Conservation (phyloP, 768 basidiomycete species). For the Candolleomyces aberdarensis region DNA sequence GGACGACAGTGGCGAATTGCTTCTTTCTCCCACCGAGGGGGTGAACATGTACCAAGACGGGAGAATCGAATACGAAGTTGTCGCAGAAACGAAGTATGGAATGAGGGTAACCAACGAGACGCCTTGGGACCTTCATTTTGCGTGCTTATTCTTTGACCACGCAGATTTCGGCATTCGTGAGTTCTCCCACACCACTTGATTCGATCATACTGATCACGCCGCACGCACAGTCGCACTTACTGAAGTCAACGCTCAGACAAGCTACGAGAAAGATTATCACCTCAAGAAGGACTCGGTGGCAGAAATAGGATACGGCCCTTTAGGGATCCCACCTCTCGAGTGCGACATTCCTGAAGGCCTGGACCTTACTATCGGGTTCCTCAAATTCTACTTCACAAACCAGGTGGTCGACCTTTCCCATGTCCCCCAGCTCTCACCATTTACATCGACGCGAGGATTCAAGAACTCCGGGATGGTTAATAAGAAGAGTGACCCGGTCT, state of each 20-base stretch:
- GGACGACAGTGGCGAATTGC: constrained; percentile 16
- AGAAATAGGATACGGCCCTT: constrained; percentile 39
- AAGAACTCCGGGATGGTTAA: not conserved
- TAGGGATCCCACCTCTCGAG: constrained; percentile 25
- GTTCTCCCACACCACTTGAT: not conserved
- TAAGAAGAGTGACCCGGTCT: not conserved
- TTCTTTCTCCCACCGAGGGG: constrained; percentile 16
- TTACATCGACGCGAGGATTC: not conserved
- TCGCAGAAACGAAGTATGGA: constrained; percentile 2
- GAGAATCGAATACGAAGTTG: constrained; percentile 18
- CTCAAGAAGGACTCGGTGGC: constrained; percentile 19
- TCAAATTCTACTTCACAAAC: constrained; percentile 38
- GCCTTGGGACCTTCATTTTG: not conserved
- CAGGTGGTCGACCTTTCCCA: constrained; percentile 5
- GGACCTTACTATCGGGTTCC: constrained; percentile 36
- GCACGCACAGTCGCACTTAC: constrained; percentile 23
- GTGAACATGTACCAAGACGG: constrained; percentile 25
- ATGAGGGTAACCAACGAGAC: constrained; percentile 32
- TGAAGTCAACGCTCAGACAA: constrained; percentile 13
- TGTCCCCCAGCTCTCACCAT: constrained; percentile 3
- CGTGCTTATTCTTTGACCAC: not conserved
- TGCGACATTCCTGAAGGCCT: constrained; percentile 28
- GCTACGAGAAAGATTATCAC: constrained; percentile 19
- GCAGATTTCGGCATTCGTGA: constrained; percentile 23
- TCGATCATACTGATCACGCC: constrained; percentile 17